Conservation (phyloP, 1,284 basidiomycete species). For the Moesziomyces aphidis region DNA sequence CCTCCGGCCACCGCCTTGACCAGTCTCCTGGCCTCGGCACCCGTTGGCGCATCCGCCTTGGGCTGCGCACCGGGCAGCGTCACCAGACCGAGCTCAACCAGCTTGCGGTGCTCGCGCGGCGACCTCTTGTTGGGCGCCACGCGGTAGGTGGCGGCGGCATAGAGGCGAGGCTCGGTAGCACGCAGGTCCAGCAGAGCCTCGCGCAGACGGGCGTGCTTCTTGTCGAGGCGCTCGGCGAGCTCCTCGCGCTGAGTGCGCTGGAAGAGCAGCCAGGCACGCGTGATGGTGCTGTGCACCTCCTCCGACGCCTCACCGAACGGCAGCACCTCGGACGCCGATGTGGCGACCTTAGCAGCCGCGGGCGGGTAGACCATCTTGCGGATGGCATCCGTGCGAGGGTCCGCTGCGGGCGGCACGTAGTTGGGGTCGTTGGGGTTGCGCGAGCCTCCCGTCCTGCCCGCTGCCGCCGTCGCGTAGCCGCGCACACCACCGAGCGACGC, state of each 20-base stretch:
- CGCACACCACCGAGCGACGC: slow-evolving; percentile 42
- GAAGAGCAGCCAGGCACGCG: slow-evolving; percentile 88
- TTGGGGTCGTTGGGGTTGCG: slow-evolving; percentile 62
- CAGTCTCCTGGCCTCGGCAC: slow-evolving; percentile 46
- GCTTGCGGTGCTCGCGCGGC: slow-evolving; percentile 57
- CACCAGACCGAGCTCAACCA: slow-evolving; percentile 55
- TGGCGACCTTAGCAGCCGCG: slow-evolving; percentile 32
- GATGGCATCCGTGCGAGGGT: slow-evolving; percentile 57
- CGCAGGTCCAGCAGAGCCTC: slow-evolving; percentile 57
- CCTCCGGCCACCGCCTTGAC: slow-evolving; percentile 50
- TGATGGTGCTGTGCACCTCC: slow-evolving; percentile 93
- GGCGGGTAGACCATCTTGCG: slow-evolving; percentile 63
- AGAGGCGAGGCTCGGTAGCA: slow-evolving; percentile 40
- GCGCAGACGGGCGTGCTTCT: slow-evolving; percentile 53
- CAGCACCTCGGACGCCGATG: slow-evolving; percentile 36
- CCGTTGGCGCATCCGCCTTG: slow-evolving; percentile 38
- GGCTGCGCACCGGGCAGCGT: slow-evolving; percentile 17
- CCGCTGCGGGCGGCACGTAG: slow-evolving; percentile 55
- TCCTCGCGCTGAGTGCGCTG: slow-evolving; percentile 78
- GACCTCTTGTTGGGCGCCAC: slow-evolving; percentile 58
- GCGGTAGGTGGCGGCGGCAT: slow-evolving; percentile 55
- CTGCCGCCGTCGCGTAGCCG: slow-evolving; percentile 54
- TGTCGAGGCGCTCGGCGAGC: slow-evolving; percentile 39
- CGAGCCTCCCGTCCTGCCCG: slow-evolving; percentile 19
- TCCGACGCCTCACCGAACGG: slow-evolving; percentile 43